phyloP scores from a whole-genome alignment of 2,329 filamentous ascomycete species.

The Colletotrichum sp. region DNA sequence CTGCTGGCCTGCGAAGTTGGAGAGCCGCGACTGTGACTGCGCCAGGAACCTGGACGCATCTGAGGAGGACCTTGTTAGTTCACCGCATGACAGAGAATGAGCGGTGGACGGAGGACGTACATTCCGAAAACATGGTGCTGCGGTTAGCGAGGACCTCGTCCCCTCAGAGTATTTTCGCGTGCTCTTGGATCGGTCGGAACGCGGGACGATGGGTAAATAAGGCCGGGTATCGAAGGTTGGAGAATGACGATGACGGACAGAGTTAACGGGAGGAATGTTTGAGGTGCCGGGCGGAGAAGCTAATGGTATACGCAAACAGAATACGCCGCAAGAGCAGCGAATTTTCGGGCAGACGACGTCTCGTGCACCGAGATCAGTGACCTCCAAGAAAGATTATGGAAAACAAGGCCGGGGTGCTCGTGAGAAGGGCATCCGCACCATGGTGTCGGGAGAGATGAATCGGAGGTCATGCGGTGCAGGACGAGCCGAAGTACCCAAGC shows the following conservation, averaged over 20 bases:
- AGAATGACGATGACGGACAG: slow-evolving; percentile 18
- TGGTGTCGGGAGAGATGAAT: slow-evolving; percentile 13
- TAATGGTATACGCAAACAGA: slow-evolving; percentile 19
- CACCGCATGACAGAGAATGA: not conserved
- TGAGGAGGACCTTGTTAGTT: slow-evolving; percentile 42
- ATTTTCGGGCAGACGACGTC: not conserved
- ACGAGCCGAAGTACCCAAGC: slow-evolving; percentile 11
- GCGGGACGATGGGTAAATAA: slow-evolving; percentile 10
- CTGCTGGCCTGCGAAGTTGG: slow-evolving; percentile 69
- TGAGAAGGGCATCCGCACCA: slow-evolving; percentile 19
- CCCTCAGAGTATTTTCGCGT: slow-evolving; percentile 7
- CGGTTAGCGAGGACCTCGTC: slow-evolving; percentile 20
- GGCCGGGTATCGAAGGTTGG: not conserved
- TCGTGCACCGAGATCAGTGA: not conserved
- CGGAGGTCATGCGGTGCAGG: slow-evolving; percentile 18
- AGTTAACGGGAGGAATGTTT: slow-evolving; percentile 11
- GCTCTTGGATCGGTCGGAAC: not conserved
- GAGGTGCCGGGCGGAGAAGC: slow-evolving; percentile 5
- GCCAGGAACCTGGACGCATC: slow-evolving; percentile 97
- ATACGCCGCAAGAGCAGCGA: not conserved
- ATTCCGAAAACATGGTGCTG: slow-evolving; percentile 71
- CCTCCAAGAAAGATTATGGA: not conserved
- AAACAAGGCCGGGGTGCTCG: slow-evolving; percentile 12
- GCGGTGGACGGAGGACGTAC: slow-evolving; percentile 57
- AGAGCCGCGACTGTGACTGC: slow-evolving; percentile 92